phyloP scores from a whole-genome alignment of 75 land plant species.

The Chamaecyparis obtusa region DNA sequence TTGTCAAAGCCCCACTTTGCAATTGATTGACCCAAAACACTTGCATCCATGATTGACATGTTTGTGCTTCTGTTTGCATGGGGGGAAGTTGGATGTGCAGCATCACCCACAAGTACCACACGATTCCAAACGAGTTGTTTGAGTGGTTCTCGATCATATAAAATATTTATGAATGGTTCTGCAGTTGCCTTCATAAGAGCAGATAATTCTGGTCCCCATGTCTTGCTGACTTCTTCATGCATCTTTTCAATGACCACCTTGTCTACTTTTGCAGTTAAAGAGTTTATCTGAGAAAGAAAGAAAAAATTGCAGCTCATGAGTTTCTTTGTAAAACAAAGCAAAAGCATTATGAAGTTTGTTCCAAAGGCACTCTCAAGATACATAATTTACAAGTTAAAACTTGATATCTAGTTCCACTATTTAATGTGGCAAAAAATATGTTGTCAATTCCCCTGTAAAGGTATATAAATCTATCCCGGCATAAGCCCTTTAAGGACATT shows the following conservation, averaged over 20 bases:
- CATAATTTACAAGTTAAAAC: background rate
- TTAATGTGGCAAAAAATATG: background rate
- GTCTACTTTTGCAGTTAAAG: conserved; percentile 68
- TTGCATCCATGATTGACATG: conserved; percentile 86
- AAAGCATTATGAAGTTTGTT: no score
- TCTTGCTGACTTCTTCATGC: conserved; percentile 50
- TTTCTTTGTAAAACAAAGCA: no score
- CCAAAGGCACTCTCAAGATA: background rate
- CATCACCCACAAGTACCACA: conserved; percentile 84
- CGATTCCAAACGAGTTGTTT: conserved; percentile 46
- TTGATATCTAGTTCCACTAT: background rate
- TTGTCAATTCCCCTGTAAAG: background rate
- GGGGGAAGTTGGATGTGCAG: conserved; percentile 90
- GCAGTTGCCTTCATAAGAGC: conserved; percentile 62
- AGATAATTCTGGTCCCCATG: conserved; percentile 63
- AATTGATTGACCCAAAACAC: conserved; percentile 51
- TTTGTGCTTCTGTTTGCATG: conserved; percentile 88
- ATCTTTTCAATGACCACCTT: conserved; percentile 35
- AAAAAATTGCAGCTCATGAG: no score
- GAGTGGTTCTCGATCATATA: conserved; percentile 72
- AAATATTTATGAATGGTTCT: conserved; percentile 71
- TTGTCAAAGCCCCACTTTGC: conserved; percentile 39
- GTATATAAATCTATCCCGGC: background rate
- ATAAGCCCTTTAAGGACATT: background rate
- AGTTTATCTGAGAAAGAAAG: conserved; percentile 42